Evolutionary conservation across 2,329 filamentous ascomycete genomes (phyloP).

Genomic region (Annulohypoxylon truncatum): DNA sequence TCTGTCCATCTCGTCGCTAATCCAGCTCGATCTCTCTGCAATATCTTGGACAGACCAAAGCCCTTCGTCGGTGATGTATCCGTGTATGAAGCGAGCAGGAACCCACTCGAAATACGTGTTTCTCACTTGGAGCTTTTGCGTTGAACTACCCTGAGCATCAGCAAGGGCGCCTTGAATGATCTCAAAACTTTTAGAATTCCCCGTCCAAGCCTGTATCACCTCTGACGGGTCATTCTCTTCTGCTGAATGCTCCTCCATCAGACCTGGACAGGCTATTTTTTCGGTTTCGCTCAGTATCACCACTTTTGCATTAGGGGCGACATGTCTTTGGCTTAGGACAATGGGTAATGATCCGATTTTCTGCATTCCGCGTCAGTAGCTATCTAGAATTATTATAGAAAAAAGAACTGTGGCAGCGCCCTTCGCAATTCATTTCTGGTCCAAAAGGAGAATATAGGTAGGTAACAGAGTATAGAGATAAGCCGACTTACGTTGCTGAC

Average conservation of each 20-base stretch:
- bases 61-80: constrained; percentile 67
- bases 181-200: constrained; percentile 41
- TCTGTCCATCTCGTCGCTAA: constrained; percentile 53
- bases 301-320: constrained; percentile 59
- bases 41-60: constrained; percentile 56
- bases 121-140: constrained; percentile 51
- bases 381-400: neutral
- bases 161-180: constrained; percentile 27
- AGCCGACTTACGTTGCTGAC: constrained; percentile 64
- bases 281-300: constrained; percentile 69
- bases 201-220: constrained; percentile 61
- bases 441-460: neutral
- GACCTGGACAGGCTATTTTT: constrained; percentile 66
- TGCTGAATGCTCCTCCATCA: constrained; percentile 56
- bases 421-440: neutral
- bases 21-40: constrained; percentile 51
- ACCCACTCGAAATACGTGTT: constrained; percentile 74
- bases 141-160: neutral
- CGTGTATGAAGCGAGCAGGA: constrained; percentile 60
- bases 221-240: constrained; percentile 66
- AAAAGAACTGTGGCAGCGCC: no score
- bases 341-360: constrained; percentile 73
- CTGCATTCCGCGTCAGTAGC: constrained; percentile 26
- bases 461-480: neutral
- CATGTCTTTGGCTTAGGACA: constrained; percentile 64